These are phyloP conservation scores for Pseudogymnoascus sp. DNA, from an alignment of 2,329 filamentous ascomycete genomes.

Conservation along the genomic window DNA sequence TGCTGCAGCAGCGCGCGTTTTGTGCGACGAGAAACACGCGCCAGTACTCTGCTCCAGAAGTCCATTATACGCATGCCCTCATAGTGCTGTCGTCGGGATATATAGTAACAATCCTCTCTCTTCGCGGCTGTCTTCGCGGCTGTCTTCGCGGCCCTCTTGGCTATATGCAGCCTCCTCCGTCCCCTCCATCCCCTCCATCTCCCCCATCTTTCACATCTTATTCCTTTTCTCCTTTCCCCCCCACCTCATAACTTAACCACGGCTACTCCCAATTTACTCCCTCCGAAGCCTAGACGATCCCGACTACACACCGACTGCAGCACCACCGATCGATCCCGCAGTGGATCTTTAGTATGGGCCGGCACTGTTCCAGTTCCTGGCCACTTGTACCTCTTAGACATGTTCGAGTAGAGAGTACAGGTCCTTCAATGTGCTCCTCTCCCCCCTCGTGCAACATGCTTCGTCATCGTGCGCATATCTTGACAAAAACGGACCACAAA, in stretches of 20 bases:
- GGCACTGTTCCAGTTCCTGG: slow-evolving; percentile 3
- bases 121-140: too few species aligned
- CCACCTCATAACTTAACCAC: neutral
- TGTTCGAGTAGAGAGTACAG: slow-evolving; percentile 7
- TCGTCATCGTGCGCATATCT: neutral
- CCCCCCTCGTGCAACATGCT: neutral
- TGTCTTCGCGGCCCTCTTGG: too few species aligned
- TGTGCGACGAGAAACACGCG: neutral
- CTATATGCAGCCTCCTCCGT: neutral
- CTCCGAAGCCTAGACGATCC: neutral
- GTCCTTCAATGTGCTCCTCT: neutral
- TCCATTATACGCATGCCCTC: neutral
- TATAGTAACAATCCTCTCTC: neutral
- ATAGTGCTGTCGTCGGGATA: neutral
- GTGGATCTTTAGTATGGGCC: slow-evolving; percentile 5
- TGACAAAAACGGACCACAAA: neutral
- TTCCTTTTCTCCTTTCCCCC: neutral
- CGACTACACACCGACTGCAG: slow-evolving; percentile 1
- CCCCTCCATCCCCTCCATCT: neutral
- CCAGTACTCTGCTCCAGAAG: neutral
- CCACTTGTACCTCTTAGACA: neutral
- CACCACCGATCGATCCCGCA: slow-evolving; percentile 3
- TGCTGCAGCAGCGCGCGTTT: neutral
- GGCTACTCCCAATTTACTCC: slow-evolving; percentile 8
- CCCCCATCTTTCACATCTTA: too few species aligned